Percentiles rank a stretch among this genome's conserved stretches.
Conservation (phyloP, 768 basidiomycete genomes). For the Mycena epipterygia region DNA sequence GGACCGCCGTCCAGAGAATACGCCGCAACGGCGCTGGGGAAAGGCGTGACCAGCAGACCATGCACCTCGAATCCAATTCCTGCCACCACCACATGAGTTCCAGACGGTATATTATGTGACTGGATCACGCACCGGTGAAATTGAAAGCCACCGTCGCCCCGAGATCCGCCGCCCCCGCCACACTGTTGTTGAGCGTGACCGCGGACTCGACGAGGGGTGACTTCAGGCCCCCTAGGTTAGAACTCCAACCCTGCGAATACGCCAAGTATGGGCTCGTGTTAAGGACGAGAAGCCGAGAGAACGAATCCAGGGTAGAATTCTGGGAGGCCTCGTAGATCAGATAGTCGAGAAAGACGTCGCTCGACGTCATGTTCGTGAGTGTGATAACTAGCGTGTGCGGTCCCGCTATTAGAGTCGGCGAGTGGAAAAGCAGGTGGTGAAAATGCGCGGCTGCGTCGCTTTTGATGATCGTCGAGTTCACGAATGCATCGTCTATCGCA, state of each 20-base stretch:
- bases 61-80: conserved; percentile 1
- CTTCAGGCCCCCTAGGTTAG: not conserved
- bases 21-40: not conserved
- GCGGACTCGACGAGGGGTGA: not conserved
- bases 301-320: not conserved
- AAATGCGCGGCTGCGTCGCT: not conserved
- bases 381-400: not conserved
- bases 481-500: not conserved
- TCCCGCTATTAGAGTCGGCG: not conserved
- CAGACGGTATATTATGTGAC: too few species aligned
- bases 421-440: not conserved
- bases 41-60: conserved; percentile 2
- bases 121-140: not conserved
- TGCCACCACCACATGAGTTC: too few species aligned
- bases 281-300: not conserved
- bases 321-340: conserved; percentile 14
- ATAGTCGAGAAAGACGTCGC: conserved; percentile 2
- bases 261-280: not conserved
- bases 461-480: not conserved
- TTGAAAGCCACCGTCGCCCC: conserved; percentile 11
- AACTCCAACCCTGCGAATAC: not conserved
- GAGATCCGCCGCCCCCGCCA: conserved; percentile 3
- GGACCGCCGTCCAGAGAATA: conserved; percentile 5
- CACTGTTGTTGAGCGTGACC: conserved; percentile 1
- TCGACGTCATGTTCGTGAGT: not conserved